A percentile compares a stretch with the other conserved stretches of the same genome.
These are phyloP conservation scores for Colletotrichum sp. DNA, from an alignment of 2,329 filamentous ascomycete genomes.

Conservation along the genomic window DNA sequence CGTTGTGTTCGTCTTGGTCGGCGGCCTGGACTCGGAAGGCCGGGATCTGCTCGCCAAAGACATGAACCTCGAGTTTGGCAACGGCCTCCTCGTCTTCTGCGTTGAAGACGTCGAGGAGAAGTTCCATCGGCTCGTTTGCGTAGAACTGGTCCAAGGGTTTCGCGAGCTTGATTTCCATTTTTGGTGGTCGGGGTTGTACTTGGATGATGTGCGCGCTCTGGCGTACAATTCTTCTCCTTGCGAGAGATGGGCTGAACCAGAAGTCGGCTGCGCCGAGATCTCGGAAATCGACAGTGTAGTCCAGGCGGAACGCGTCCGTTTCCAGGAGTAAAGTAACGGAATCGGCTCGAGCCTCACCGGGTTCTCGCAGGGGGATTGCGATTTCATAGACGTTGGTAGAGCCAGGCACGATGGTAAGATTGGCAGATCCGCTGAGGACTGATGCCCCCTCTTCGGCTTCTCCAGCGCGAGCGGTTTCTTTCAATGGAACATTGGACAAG, in stretches of 20 bases:
- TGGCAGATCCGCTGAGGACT: slow-evolving; percentile 30
- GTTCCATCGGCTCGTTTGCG: slow-evolving; percentile 75
- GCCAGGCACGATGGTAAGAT: slow-evolving; percentile 71
- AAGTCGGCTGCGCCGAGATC: slow-evolving; percentile 44
- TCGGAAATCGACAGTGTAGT: slow-evolving; percentile 64
- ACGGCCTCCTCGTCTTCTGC: slow-evolving; percentile 81
- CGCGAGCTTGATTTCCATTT: slow-evolving; percentile 76
- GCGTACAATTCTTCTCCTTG: slow-evolving; percentile 52
- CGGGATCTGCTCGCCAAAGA: slow-evolving; percentile 65
- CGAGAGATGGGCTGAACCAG: slow-evolving; percentile 54
- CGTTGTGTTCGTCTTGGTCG: slow-evolving; percentile 36
- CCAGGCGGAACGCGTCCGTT: slow-evolving; percentile 69
- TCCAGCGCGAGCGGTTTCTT: background rate
- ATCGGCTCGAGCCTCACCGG: slow-evolving; percentile 74
- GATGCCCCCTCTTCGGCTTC: slow-evolving; percentile 32
- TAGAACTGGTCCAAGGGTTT: slow-evolving; percentile 77
- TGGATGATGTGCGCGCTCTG: slow-evolving; percentile 62
- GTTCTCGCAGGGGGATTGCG: slow-evolving; percentile 76
- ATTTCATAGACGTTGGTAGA: slow-evolving; percentile 75
- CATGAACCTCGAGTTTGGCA: slow-evolving; percentile 70
- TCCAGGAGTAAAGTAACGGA: slow-evolving; percentile 68
- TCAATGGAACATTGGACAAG: slow-evolving; percentile 31
- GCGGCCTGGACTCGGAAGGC: slow-evolving; percentile 45
- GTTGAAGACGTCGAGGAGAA: slow-evolving; percentile 77
- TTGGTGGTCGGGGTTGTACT: slow-evolving; percentile 88